Evolutionary conservation across 352 stramenopile genomes (phyloP), one percentile per base, ranked within the genome.

Genomic region (Phytophthora pini): DNA sequence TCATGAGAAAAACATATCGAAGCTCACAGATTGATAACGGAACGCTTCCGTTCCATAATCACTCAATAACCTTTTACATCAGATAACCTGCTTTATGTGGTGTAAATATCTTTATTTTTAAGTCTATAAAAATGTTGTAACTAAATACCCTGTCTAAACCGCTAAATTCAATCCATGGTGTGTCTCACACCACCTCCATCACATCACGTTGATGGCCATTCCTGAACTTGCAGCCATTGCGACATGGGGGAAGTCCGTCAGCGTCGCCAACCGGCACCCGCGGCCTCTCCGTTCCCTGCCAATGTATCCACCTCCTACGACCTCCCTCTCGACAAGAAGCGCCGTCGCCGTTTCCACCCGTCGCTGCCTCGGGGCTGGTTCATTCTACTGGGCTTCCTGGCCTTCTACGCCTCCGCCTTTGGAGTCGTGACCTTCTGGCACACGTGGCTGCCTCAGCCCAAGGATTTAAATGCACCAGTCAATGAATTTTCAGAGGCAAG

Each of bases 401-500:
- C 68, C 36, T 89, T 89, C 56, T 84, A 85, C 61, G 69, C 61
- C 1, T 59, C 65, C 1, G 52, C 73, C 3, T 70, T 86, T 29
- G 61, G 49, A 4, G 31, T 75, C 13, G 73, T 91, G 17, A 63
- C 26, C 13, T 77, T 80, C 49, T 77, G 56, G 55, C 77, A 89
- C 70, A 77, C 60, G 56, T 90, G 82, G 84, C 59, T 91, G 46
- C 84, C 84, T 1, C 49, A 69, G 38, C 67, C 85, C 15, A 73
- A 76, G 26, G 45, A 27, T 3, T 12, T 83, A 6, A 65, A 89
- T 27, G 72, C 80, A 8, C 70, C 80, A 3, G 2, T 26, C 6
- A 36, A 55, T 22, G 61, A 74, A 15, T 92, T 92, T 56, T 83
- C 83, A 0, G 83, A 92, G 59, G 77, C 51, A 13, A 75, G 83